phyloP scores from a whole-genome alignment of 2,329 filamentous ascomycete species.

The Aspergillus calidoustus region DNA sequence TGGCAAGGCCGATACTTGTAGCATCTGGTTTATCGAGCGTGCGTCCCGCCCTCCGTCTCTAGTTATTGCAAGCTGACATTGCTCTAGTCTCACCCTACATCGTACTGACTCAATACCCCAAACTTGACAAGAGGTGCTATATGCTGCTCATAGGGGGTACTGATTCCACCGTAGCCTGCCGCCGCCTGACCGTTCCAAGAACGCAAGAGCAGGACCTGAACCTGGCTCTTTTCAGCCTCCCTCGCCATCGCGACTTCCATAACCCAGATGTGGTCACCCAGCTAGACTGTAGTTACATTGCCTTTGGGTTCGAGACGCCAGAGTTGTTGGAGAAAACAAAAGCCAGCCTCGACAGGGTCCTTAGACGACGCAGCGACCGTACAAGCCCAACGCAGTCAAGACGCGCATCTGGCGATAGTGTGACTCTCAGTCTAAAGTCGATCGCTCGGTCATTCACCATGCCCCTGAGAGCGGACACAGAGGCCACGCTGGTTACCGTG shows the following conservation, averaged over 20 bases:
- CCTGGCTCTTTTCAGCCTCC: neutral
- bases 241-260: neutral
- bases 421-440: neutral
- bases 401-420: neutral
- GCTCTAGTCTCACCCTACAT: neutral
- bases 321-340: neutral
- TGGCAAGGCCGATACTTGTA: neutral
- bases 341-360: neutral
- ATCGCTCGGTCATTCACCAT: neutral
- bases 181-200: neutral
- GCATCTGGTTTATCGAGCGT: conserved; percentile 2
- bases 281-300: neutral
- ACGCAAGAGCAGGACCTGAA: neutral
- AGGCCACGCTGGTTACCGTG: neutral
- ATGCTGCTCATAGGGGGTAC: neutral
- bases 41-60: neutral
- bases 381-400: neutral
- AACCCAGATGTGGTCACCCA: neutral
- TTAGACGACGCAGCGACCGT: neutral
- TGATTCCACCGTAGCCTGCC: neutral
- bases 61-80: neutral
- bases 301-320: neutral
- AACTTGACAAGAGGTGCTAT: neutral
- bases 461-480: neutral
- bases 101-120: neutral